phyloP scores from a whole-genome alignment of 495 filamentous ascomycete species.

The Podospora appendiculata region DNA sequence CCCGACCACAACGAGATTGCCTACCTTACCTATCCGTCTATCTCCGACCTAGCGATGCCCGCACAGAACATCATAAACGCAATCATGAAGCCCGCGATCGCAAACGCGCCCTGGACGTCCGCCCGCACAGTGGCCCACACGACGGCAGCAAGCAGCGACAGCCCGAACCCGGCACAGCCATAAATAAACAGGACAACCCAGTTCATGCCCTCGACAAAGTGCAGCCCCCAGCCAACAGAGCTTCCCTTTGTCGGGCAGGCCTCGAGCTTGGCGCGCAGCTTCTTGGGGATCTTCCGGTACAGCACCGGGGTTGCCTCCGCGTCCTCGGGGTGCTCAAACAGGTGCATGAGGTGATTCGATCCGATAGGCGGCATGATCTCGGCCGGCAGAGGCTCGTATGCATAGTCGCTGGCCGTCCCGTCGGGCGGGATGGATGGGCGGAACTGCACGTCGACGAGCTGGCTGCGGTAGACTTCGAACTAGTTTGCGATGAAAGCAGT shows the following conservation, averaged over 20 bases:
- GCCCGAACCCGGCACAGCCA: constrained; percentile 2
- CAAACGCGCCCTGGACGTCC: constrained; percentile 4
- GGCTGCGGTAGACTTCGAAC: constrained; percentile 5
- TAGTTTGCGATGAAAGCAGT: neutral
- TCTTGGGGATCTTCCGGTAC: neutral
- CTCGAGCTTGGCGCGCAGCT: neutral
- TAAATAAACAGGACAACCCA: constrained; percentile 5
- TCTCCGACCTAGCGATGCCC: neutral
- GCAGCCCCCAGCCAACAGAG: constrained; percentile 6
- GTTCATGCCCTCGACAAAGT: constrained; percentile 4
- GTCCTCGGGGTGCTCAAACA: constrained; percentile 6
- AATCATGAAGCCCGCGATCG: constrained; percentile 4
- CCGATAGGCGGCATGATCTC: constrained; percentile 3
- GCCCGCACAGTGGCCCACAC: neutral
- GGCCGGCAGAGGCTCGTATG: neutral
- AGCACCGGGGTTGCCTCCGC: constrained; percentile 1
- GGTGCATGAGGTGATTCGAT: neutral
- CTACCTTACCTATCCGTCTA: neutral
- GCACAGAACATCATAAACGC: constrained; percentile 6
- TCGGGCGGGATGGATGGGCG: constrained; percentile 4
- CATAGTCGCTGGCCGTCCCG: constrained; percentile 1
- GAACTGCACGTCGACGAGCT: neutral
- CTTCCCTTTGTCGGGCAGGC: constrained; percentile 4
- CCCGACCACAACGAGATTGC: too few relatives aligned
- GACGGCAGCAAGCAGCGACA: constrained; percentile 1